Evolutionary conservation across 2,329 filamentous ascomycete genomes (phyloP).

Genomic region (Verticillium albo-atrum): DNA sequence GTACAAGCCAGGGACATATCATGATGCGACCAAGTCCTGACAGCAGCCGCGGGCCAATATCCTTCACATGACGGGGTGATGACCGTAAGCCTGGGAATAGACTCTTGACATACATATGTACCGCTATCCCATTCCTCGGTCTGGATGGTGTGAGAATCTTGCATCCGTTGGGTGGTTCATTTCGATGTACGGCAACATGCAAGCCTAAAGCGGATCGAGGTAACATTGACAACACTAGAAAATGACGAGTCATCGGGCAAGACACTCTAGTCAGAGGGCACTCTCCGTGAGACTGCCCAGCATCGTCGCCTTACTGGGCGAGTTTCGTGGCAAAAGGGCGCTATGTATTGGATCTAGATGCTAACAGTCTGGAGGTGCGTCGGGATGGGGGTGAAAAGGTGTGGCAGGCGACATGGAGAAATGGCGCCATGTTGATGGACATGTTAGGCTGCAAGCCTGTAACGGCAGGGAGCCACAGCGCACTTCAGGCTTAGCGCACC

Average conservation of each 20-base stretch:
- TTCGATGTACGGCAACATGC: neutral
- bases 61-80: neutral
- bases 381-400: neutral
- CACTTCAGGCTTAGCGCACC: neutral
- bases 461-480: neutral
- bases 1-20: neutral
- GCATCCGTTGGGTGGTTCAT: neutral
- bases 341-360: neutral
- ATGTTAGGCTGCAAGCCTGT: neutral
- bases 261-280: neutral
- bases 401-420: neutral
- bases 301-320: neutral
- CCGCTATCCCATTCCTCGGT: neutral
- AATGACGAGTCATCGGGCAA: neutral
- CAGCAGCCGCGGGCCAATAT: neutral
- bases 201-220: neutral
- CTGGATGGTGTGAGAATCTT: neutral
- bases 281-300: neutral
- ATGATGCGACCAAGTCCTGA: neutral
- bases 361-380: neutral
- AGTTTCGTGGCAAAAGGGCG: neutral
- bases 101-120: neutral
- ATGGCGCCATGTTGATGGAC: neutral
- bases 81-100: neutral
- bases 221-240: neutral